Percentiles rank a stretch among this genome's conserved stretches.
Evolutionary conservation across 208 protist species (phyloP).

Genomic region (Tritrichomonas foetus): DNA sequence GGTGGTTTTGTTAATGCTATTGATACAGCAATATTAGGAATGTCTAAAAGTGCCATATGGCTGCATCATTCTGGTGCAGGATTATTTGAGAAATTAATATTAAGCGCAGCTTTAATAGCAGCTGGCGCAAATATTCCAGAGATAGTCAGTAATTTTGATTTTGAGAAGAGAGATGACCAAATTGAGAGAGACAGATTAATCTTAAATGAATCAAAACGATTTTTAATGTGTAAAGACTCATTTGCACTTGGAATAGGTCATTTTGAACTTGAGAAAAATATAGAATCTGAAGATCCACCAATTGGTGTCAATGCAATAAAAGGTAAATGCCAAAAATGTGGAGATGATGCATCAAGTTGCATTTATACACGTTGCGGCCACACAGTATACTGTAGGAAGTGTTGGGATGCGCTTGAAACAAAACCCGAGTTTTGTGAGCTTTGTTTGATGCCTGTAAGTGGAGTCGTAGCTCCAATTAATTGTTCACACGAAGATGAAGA

Average conservation of each 20-base stretch:
- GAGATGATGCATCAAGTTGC: not conserved
- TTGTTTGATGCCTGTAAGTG: not conserved
- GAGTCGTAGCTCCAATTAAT: not conserved
- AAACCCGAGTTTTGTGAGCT: not conserved
- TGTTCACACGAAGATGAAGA: not conserved
- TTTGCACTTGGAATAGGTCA: not conserved
- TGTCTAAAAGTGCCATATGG: not conserved
- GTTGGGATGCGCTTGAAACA: not conserved
- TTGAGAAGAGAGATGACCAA: not conserved
- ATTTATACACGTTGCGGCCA: not conserved
- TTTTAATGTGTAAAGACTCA: not conserved
- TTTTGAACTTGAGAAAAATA: not conserved
- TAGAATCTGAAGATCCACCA: not conserved
- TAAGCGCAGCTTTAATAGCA: not conserved
- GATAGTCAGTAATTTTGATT: not conserved
- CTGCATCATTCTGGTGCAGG: not conserved
- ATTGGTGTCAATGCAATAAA: not conserved
- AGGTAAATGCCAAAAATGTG: not conserved
- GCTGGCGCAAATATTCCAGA: not conserved
- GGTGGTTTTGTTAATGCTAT: not conserved
- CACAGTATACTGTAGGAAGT: not conserved
- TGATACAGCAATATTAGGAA: not conserved
- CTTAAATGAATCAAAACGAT: not conserved
- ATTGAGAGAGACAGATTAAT: not conserved
- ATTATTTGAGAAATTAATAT: not conserved